Base-by-base conservation (phyloP, 306 rosid species). In the Cyamopsis tetragonoloba region DNA sequence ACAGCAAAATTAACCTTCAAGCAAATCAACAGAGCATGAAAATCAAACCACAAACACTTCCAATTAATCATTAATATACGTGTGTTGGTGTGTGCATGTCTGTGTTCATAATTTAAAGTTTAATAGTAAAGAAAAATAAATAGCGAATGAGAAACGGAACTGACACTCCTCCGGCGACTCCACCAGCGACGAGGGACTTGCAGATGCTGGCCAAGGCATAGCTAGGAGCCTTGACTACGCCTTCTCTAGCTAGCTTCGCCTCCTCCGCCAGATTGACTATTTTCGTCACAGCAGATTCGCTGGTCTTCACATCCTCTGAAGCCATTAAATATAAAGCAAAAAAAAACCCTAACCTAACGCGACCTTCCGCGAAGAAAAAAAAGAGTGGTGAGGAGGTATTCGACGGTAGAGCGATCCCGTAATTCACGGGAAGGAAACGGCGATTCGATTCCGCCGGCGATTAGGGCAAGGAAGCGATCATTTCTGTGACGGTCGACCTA, bases 81-180 rank as follows among this genome's bases (percentile, higher is more conserved):
- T 17, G 7, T 2, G 3, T 23, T 35, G 13, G 28, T 3, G 6
- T 19, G 28, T 3, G 6, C 17, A 5, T 6, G 1, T 56, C 0
- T n/a, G 19, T 0, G 19, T 43, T 30, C 26, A 14, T 1, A 44
- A 42, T 4, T 10, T 38, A 71, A 42, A 35, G 2, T 8, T 6
- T 6, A 55, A 18, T 17, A 11, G 0, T 26, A n/a, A 47, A 15
- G 0, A 8, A 4, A 43, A 18, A 67, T 63, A 5, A 35, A 65
- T 8, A 41, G 27, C 58, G 57, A 66, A 6, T 6, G 60, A 77
- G 75, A 82, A 72, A 63, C 69, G 74, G 64, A 66, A 86, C 99
- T 95, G 78, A 95, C 99, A 95, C 90, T 80, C 97, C 99, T 44
- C 99, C 99, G 0, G 99, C 99, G 76, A 95, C 95, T 13, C 99